A percentile compares a stretch with the other conserved stretches of the same genome.
These are phyloP conservation scores for Serendipita indica DNA, from an alignment of 768 basidiomycete genomes.

Conservation along the genomic window DNA sequence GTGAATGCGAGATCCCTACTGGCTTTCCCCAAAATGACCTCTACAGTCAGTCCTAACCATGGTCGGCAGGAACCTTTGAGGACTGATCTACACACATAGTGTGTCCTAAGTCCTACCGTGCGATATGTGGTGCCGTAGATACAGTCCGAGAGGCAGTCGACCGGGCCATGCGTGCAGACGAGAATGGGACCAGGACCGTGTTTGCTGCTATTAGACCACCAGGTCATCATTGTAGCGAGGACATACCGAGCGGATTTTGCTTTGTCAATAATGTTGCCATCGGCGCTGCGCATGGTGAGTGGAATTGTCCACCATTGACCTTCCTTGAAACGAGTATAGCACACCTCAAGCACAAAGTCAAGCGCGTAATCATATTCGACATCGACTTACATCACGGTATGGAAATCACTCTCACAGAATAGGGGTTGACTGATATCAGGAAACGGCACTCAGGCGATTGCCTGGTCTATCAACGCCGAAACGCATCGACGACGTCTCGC, in stretches of 20 bases:
- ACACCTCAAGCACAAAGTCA: conserved; percentile 61
- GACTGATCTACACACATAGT: conserved; percentile 29
- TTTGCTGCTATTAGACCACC: conserved; percentile 84
- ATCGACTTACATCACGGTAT: conserved; percentile 83
- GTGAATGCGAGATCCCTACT: conserved; percentile 61
- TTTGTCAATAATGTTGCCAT: conserved; percentile 90
- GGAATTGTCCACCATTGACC: background rate
- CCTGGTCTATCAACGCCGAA: conserved; percentile 85
- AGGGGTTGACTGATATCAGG: too few species aligned
- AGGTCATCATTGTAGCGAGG: conserved; percentile 89
- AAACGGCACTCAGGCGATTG: conserved; percentile 87
- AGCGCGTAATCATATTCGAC: conserved; percentile 74
- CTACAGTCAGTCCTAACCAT: conserved; percentile 43
- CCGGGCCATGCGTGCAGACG: conserved; percentile 27
- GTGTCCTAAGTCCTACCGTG: conserved; percentile 58
- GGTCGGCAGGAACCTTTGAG: background rate
- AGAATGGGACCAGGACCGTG: conserved; percentile 25
- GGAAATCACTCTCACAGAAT: conserved; percentile 12
- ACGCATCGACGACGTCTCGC: conserved; percentile 56
- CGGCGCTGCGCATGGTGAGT: conserved; percentile 75
- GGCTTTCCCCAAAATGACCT: conserved; percentile 63
- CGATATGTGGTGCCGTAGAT: conserved; percentile 68
- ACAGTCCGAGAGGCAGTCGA: conserved; percentile 86
- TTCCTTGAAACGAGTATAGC: conserved; percentile 31
- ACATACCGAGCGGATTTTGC: conserved; percentile 84